Base-by-base conservation (phyloP, 306 rosid species). In the Senna siamea region DNA sequence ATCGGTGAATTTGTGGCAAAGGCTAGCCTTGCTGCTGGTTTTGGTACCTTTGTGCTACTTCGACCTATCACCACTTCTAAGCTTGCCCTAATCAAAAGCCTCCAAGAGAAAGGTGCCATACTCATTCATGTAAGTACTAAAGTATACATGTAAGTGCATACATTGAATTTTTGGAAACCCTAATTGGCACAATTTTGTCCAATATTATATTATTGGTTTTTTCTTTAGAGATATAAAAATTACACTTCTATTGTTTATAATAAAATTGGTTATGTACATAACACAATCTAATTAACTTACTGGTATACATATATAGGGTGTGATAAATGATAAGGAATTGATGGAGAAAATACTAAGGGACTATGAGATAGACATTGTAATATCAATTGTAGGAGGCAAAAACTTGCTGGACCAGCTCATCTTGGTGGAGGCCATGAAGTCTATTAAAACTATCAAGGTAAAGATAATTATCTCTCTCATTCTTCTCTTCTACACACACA, bases 81-180 rank as follows among this genome's bases (percentile, higher is more conserved):
- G 66, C 54, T 70, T 4, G 20, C 70, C 71, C 64, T 34, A 58
- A 5, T 86, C 48, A 80, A 80, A 57, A 40, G 72, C 26, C 76
- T 90, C 43, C 85, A 85, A 78, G 86, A 85, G 7, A 85, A 79
- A 78, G 93, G 96, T 61, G 93, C 90, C 52, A 62, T 43, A 2
- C 5, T 81, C 82, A 35, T 87, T 32, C 78, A 82, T 60, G 96
- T 90, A 71, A 72, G 58, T 32, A 26, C 30, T 26, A n/a, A n/a
- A n/a, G n/a, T n/a, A n/a, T n/a, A n/a, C n/a, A n/a, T n/a, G n/a
- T n/a, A n/a, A n/a, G n/a, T n/a, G n/a, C n/a, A n/a, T n/a, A n/a
- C n/a, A n/a, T n/a, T n/a, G n/a, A n/a, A n/a, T n/a, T n/a, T n/a
- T n/a, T n/a, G n/a, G n/a, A n/a, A n/a, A n/a, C n/a, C n/a, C n/a